Conservation (phyloP, 2,329 filamentous ascomycete species). For the Calonectria honghensis region DNA sequence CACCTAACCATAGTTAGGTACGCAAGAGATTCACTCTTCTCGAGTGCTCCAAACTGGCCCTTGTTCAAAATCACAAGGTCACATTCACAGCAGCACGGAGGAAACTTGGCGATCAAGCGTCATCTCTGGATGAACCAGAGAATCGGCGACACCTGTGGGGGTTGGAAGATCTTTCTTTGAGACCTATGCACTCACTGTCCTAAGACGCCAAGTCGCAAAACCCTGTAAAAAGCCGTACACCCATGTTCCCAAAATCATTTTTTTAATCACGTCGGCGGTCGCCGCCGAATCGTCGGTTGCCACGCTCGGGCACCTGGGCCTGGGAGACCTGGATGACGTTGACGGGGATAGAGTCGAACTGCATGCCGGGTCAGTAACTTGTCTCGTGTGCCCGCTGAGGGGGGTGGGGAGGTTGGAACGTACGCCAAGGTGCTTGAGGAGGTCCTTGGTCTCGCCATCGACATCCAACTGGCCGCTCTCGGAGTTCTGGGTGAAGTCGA, state of each 20-base stretch:
- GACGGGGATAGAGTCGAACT: slow-evolving; percentile 99
- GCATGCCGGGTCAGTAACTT: slow-evolving; percentile 55
- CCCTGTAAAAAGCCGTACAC: slow-evolving; percentile 67
- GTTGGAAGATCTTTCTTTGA: slow-evolving; percentile 75
- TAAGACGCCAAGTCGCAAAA: slow-evolving; percentile 73
- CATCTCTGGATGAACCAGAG: slow-evolving; percentile 77
- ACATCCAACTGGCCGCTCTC: slow-evolving; percentile 96
- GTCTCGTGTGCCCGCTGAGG: not conserved
- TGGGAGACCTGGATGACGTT: slow-evolving; percentile 94
- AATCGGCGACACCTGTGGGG: slow-evolving; percentile 93
- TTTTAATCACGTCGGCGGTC: slow-evolving; percentile 72
- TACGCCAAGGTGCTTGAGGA: slow-evolving; percentile 99
- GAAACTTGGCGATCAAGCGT: slow-evolving; percentile 93
- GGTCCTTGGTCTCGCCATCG: slow-evolving; percentile 98
- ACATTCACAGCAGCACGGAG: slow-evolving; percentile 54
- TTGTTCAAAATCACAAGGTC: slow-evolving; percentile 45
- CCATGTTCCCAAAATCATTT: slow-evolving; percentile 60
- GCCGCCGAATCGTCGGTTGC: slow-evolving; percentile 83
- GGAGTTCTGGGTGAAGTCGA: slow-evolving; percentile 96
- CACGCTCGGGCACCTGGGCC: slow-evolving; percentile 88
- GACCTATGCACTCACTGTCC: slow-evolving; percentile 77
- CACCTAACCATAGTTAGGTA: slow-evolving; percentile 15
- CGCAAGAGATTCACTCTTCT: slow-evolving; percentile 40
- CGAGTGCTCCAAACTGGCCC: slow-evolving; percentile 47
- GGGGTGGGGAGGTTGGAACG: slow-evolving; percentile 65